Percentiles rank a stretch among this genome's conserved stretches.
Evolutionary conservation across 2,329 filamentous ascomycete genomes (phyloP).

Genomic region (Sphaerostilbella broomeana): DNA sequence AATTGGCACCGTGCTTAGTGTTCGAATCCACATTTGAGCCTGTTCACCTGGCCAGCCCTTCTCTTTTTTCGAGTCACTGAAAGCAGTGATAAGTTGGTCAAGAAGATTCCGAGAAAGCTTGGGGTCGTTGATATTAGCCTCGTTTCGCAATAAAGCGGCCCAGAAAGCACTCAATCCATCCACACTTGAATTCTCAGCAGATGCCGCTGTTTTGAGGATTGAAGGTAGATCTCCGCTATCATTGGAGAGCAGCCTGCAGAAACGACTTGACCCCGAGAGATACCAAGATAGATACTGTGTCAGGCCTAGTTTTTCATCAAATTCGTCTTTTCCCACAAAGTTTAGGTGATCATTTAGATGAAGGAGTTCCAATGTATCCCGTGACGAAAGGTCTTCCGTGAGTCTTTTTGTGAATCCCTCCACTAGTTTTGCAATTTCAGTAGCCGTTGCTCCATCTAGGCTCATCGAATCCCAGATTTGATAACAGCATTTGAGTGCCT

Average conservation of each 20-base stretch:
- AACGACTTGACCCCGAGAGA: conserved; percentile 26
- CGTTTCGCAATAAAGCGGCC: conserved; percentile 29
- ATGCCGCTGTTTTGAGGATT: conserved; percentile 21
- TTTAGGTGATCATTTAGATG: conserved; percentile 17
- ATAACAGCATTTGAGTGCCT: conserved; percentile 36
- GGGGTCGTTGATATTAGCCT: conserved; percentile 31
- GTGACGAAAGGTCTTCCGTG: conserved; percentile 23
- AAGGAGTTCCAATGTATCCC: conserved; percentile 19
- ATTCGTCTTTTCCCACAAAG: conserved; percentile 16
- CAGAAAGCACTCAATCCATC: conserved; percentile 22
- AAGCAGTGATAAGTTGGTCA: conserved; percentile 24
- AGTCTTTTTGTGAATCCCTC: conserved; percentile 30
- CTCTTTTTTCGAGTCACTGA: conserved; percentile 25
- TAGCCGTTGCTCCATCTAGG: conserved; percentile 28
- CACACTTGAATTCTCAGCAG: conserved; percentile 14
- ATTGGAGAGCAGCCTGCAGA: conserved; percentile 24
- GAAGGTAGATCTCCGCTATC: conserved; percentile 21
- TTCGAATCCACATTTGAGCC: conserved; percentile 26
- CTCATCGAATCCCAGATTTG: conserved; percentile 33
- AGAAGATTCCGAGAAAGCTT: conserved; percentile 28
- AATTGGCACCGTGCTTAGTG: conserved; percentile 28
- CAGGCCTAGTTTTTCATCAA: conserved; percentile 21
- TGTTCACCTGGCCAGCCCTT: conserved; percentile 27
- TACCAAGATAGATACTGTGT: conserved; percentile 31
- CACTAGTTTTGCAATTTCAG: conserved; percentile 26